phyloP scores from a whole-genome alignment of 1,284 basidiomycete species.

The Trametes sp. region DNA sequence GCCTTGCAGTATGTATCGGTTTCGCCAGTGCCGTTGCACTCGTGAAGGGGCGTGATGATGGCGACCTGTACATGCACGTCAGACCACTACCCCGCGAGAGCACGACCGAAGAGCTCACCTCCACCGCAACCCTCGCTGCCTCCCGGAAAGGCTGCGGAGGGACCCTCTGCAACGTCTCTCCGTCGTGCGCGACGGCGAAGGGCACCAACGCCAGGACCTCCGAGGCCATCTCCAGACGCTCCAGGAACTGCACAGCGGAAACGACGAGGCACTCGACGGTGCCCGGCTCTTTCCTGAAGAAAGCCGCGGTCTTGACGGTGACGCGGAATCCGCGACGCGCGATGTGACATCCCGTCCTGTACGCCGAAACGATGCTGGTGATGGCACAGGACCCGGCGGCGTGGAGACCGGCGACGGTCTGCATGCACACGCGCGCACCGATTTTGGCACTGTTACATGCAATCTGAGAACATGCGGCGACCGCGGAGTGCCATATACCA shows the following conservation, averaged over 20 bases:
- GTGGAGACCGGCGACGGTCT: neutral
- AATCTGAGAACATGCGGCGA: no score
- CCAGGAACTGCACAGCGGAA: neutral
- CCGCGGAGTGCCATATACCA: neutral
- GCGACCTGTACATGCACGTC: neutral
- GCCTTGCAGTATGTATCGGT: neutral
- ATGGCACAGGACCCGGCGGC: neutral
- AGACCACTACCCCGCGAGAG: neutral
- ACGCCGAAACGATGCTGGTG: neutral
- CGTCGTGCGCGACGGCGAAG: neutral
- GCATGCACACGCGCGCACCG: no score
- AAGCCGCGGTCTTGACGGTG: neutral
- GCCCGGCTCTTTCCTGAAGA: neutral
- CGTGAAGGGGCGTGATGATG: neutral
- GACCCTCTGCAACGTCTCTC: neutral
- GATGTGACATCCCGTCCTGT: neutral
- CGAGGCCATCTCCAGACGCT: neutral
- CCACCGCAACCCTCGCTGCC: neutral
- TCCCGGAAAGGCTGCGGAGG: neutral
- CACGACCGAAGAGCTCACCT: neutral
- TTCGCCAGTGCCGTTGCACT: neutral
- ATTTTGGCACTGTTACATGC: no score
- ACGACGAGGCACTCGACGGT: neutral
- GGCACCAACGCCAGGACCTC: neutral
- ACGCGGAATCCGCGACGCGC: neutral